Evolutionary conservation across 768 basidiomycete species (phyloP).

Genomic region (Calvatia gigantea): DNA sequence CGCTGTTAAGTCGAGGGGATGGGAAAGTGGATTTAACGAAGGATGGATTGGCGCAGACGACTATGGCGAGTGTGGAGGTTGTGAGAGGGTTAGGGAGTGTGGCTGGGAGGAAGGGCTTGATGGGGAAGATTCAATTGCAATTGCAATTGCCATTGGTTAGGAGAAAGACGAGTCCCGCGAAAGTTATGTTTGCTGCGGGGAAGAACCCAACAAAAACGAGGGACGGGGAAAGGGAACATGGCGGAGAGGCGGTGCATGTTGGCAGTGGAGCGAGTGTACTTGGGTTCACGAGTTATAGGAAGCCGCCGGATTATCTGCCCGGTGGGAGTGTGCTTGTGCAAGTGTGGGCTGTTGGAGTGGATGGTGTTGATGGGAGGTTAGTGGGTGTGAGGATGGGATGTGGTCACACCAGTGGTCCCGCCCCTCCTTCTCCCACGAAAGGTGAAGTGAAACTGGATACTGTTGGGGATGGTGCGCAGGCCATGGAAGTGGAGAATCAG

Average conservation of each 20-base stretch:
- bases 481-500: conserved; percentile 1
- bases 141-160: conserved; percentile 13
- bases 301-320: conserved; percentile 72
- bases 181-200: not conserved
- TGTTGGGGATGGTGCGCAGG: not conserved
- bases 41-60: conserved; percentile 78
- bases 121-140: conserved; percentile 13
- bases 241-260: conserved; percentile 19
- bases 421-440: not conserved
- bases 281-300: conserved; percentile 67
- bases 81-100: conserved; percentile 48
- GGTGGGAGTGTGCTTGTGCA: conserved; percentile 74
- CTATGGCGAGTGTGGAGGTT: conserved; percentile 86
- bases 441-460: conserved; percentile 1
- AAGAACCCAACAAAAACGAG: too few species aligned
- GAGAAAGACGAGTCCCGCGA: conserved; percentile 15
- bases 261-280: conserved; percentile 29
- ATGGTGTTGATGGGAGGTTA: conserved; percentile 67
- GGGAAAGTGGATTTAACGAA: conserved; percentile 70
- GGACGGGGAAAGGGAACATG: conserved; percentile 1
- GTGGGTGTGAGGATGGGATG: conserved; percentile 42
- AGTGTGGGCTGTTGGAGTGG: conserved; percentile 86
- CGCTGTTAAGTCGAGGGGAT: conserved; percentile 20
- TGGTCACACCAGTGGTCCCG: not conserved
- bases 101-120: conserved; percentile 13